Evolutionary conservation across 805 yeast species (phyloP).

Genomic region (Candida sakaeoensis): DNA sequence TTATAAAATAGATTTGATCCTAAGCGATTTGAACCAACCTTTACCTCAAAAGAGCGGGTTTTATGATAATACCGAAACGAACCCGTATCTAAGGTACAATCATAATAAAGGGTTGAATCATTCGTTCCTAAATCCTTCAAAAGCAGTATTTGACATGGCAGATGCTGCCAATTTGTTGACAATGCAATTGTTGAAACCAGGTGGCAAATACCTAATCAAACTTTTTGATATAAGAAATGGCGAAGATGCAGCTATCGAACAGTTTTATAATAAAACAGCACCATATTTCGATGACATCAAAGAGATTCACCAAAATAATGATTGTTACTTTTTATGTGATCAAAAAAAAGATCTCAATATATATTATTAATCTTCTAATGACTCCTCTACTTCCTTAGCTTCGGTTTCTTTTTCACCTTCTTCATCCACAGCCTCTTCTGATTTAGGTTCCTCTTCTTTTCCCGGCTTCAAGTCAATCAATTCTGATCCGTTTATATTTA

Average conservation of each 20-base stretch:
- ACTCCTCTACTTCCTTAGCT: constrained; percentile 12
- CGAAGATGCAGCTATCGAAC: constrained; percentile 25
- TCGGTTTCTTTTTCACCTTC: constrained; percentile 17
- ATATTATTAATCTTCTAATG: constrained; percentile 7
- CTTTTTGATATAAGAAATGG: constrained; percentile 20
- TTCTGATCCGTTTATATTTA: constrained; percentile 14
- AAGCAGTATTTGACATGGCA: constrained; percentile 35
- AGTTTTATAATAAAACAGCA: constrained; percentile 21
- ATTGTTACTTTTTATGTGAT: constrained; percentile 26
- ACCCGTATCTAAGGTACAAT: constrained; percentile 30
- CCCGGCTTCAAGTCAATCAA: constrained; percentile 14
- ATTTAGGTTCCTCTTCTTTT: constrained; percentile 40
- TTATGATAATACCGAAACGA: constrained; percentile 31
- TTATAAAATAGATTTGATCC: constrained; percentile 32
- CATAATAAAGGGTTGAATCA: constrained; percentile 23
- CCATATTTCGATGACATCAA: constrained; percentile 26
- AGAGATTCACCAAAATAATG: constrained; percentile 16
- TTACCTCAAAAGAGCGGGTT: constrained; percentile 35
- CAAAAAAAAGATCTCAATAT: constrained; percentile 18
- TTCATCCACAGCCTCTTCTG: constrained; percentile 11
- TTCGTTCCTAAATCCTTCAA: constrained; percentile 21
- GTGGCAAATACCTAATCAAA: constrained; percentile 31
- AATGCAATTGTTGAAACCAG: constrained; percentile 24
- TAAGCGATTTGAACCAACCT: constrained; percentile 34
- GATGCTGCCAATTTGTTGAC: constrained; percentile 35